phyloP scores from a whole-genome alignment of 495 filamentous ascomycete genomes.

The Tuber brumale region DNA sequence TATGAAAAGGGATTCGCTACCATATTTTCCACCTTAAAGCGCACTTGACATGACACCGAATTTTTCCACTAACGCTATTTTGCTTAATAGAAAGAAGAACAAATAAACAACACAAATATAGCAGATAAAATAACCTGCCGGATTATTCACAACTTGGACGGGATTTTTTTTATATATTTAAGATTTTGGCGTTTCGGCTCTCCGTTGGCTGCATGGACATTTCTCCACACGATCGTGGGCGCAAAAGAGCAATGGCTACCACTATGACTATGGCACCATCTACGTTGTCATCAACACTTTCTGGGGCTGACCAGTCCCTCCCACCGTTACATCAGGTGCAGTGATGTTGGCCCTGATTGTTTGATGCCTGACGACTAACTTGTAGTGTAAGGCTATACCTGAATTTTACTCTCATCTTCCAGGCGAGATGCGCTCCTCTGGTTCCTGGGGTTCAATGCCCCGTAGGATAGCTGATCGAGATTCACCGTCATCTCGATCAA shows the following conservation, averaged over 20 bases:
- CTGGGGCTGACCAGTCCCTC: constrained; percentile 35
- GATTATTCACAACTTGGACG: constrained; percentile 30
- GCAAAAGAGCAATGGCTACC: constrained; percentile 35
- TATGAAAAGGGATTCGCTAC: constrained; percentile 27
- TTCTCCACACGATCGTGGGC: constrained; percentile 32
- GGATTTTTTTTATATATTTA: constrained; percentile 10
- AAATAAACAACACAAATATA: constrained; percentile 24
- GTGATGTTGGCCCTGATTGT: constrained; percentile 2
- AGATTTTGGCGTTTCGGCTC: constrained; percentile 5
- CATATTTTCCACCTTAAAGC: constrained; percentile 15
- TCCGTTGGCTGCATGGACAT: constrained; percentile 34
- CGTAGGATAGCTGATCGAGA: constrained; percentile 34
- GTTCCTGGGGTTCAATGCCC: constrained; percentile 23
- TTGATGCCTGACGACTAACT: constrained; percentile 16
- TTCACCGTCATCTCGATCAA: constrained; percentile 33
- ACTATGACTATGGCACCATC: constrained; percentile 37
- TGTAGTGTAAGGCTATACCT: constrained; percentile 31
- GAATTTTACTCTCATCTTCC: constrained; percentile 36
- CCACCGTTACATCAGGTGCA: constrained; percentile 40
- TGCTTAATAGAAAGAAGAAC: constrained; percentile 27
- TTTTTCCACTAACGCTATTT: constrained; percentile 28
- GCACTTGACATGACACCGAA: constrained; percentile 18
- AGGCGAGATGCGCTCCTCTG: constrained; percentile 30
- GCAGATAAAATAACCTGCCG: constrained; percentile 27
- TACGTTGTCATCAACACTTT: constrained; percentile 16